Percentiles rank a stretch among this genome's conserved stretches.
Conservation (phyloP, 2,329 filamentous ascomycete genomes). For the Taxawa tesnikishii region DNA sequence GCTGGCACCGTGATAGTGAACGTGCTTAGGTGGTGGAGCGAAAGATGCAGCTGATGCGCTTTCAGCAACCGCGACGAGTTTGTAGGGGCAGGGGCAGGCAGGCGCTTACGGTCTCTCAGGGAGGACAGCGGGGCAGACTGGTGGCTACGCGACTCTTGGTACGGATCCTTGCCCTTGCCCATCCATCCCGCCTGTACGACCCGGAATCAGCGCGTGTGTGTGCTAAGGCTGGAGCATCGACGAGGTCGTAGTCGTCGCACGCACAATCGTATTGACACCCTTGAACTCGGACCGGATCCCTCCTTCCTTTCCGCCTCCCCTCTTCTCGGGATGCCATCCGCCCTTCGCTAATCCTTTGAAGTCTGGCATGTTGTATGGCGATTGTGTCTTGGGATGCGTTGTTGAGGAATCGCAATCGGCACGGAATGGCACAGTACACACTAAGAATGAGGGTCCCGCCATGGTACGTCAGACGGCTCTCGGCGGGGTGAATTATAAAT, state of each 20-base stretch:
- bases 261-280: conserved; percentile 44
- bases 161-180: conserved; percentile 39
- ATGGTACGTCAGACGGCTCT: too few species aligned
- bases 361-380: not conserved
- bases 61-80: conserved; percentile 1
- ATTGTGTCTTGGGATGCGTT: too few species aligned
- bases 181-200: conserved; percentile 43
- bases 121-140: conserved; percentile 52
- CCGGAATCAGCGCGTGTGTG: conserved; percentile 1
- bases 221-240: too few species aligned
- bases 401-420: too few species aligned
- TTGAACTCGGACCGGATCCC: conserved; percentile 34
- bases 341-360: conserved; percentile 30
- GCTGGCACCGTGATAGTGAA: conserved; percentile 34
- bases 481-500: too few species aligned
- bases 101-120: conserved; percentile 50
- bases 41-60: conserved; percentile 46
- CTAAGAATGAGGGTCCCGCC: too few species aligned
- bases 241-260: conserved; percentile 20
- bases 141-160: conserved; percentile 34
- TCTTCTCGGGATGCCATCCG: conserved; percentile 35
- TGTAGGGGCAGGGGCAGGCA: not conserved
- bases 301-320: conserved; percentile 19
- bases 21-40: conserved; percentile 65
- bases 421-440: too few species aligned